A percentile compares a stretch with the other conserved stretches of the same genome.
phyloP scores from a whole-genome alignment of 2,329 filamentous ascomycete species.

The Kalmusia sp. region DNA sequence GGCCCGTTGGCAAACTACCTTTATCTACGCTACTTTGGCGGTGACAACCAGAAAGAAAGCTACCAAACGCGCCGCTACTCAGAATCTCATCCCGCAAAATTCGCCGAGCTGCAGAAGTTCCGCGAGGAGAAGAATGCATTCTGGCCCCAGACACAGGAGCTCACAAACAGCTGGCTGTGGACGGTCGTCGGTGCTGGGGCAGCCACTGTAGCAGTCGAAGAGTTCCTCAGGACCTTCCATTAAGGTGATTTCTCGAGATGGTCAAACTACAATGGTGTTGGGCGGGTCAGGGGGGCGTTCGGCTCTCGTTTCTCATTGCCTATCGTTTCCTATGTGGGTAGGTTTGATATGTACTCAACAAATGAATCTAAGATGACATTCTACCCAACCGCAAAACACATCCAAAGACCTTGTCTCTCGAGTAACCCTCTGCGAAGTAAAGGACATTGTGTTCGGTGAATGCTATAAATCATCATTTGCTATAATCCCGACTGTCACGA shows the following conservation, averaged over 20 bases:
- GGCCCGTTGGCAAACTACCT: constrained; percentile 66
- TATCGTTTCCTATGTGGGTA: too few species aligned
- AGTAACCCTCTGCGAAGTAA: too few species aligned
- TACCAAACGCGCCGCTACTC: constrained; percentile 62
- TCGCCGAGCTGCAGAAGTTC: constrained; percentile 61
- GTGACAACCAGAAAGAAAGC: constrained; percentile 63
- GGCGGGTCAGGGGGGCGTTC: not conserved
- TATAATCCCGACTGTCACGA: too few species aligned
- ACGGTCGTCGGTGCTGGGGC: constrained; percentile 59
- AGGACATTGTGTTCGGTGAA: too few species aligned
- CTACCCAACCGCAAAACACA: too few species aligned
- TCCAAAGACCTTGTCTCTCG: too few species aligned
- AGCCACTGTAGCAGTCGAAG: constrained; percentile 57
- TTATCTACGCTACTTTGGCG: constrained; percentile 64
- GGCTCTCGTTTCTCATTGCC: not conserved
- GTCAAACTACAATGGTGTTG: not conserved
- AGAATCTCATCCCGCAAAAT: constrained; percentile 58
- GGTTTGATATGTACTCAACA: not conserved
- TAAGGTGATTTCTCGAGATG: constrained; percentile 16
- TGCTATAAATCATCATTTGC: too few species aligned
- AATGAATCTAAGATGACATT: too few species aligned
- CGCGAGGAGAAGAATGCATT: constrained; percentile 64
- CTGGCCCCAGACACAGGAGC: constrained; percentile 61
- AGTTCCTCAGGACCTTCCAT: constrained; percentile 41
- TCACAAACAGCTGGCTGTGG: constrained; percentile 65